These are phyloP conservation scores for Bipolaris victoriae DNA, from an alignment of 2,329 filamentous ascomycete species.

Conservation along the genomic window DNA sequence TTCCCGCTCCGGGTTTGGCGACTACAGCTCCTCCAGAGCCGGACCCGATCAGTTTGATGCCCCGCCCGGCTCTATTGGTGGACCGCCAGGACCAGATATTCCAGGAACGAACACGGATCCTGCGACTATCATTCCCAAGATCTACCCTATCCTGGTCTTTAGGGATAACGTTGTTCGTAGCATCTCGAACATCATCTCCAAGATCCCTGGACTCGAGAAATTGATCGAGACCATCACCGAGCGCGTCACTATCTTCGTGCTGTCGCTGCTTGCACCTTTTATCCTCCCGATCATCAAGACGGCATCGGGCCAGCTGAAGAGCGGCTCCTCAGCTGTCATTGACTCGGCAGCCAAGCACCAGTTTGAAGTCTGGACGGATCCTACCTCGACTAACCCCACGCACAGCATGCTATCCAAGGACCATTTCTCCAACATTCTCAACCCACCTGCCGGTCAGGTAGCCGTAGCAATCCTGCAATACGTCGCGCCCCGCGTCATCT, in stretches of 20 bases:
- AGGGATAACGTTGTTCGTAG: slow-evolving; percentile 90
- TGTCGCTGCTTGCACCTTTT: slow-evolving; percentile 89
- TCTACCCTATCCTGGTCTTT: slow-evolving; percentile 94
- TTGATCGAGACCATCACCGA: slow-evolving; percentile 95
- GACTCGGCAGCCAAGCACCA: slow-evolving; percentile 59
- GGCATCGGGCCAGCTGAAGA: slow-evolving; percentile 82
- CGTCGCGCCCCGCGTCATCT: slow-evolving; percentile 82
- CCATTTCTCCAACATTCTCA: slow-evolving; percentile 59
- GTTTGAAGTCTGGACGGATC: slow-evolving; percentile 58
- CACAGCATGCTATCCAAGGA: slow-evolving; percentile 61
- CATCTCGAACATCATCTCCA: slow-evolving; percentile 84
- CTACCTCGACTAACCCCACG: slow-evolving; percentile 56
- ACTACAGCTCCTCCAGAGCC: slow-evolving; percentile 49
- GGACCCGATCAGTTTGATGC: slow-evolving; percentile 47
- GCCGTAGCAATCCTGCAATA: slow-evolving; percentile 75
- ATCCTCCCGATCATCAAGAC: slow-evolving; percentile 88
- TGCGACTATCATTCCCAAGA: slow-evolving; percentile 61
- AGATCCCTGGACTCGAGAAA: slow-evolving; percentile 86
- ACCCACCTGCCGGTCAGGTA: slow-evolving; percentile 56
- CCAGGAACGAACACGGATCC: slow-evolving; percentile 81
- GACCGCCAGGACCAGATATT: slow-evolving; percentile 59
- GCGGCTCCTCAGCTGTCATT: slow-evolving; percentile 76
- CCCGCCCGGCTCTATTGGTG: slow-evolving; percentile 53
- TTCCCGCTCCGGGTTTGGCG: slow-evolving; percentile 50
- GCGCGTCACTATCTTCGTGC: slow-evolving; percentile 87